phyloP scores from a whole-genome alignment of 2,329 filamentous ascomycete genomes.

The Botrytis tulipae region DNA sequence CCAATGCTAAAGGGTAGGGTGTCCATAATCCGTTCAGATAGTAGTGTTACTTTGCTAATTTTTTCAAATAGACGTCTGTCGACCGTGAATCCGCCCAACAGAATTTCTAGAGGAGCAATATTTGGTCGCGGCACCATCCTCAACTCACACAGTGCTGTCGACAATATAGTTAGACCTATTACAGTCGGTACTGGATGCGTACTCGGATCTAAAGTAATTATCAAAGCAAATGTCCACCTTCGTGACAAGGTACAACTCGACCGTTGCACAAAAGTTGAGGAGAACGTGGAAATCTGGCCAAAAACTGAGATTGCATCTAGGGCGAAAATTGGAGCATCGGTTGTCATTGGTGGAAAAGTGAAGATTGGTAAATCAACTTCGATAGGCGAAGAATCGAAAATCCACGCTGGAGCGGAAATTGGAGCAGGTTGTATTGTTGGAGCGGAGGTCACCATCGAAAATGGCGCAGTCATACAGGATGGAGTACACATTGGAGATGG shows the following conservation, averaged over 20 bases:
- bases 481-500: neutral
- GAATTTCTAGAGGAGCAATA: neutral
- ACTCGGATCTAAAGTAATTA: neutral
- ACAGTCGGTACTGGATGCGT: neutral
- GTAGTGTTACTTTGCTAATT: neutral
- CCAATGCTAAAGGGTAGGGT: neutral
- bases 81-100: neutral
- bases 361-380: neutral
- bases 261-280: neutral
- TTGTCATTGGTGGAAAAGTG: neutral
- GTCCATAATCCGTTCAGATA: neutral
- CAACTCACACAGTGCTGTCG: neutral
- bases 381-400: neutral
- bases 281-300: neutral
- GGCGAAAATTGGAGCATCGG: rapidly evolving
- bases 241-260: neutral
- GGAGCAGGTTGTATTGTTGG: neutral
- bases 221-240: neutral
- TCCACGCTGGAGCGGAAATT: neutral
- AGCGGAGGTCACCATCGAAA: rapidly evolving
- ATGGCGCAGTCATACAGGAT: neutral
- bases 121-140: neutral
- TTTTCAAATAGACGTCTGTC: neutral
- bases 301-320: neutral
- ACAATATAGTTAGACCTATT: neutral